phyloP scores from a whole-genome alignment of 1,139 yeast genomes.

The Casaregolazyma suthepensis region DNA sequence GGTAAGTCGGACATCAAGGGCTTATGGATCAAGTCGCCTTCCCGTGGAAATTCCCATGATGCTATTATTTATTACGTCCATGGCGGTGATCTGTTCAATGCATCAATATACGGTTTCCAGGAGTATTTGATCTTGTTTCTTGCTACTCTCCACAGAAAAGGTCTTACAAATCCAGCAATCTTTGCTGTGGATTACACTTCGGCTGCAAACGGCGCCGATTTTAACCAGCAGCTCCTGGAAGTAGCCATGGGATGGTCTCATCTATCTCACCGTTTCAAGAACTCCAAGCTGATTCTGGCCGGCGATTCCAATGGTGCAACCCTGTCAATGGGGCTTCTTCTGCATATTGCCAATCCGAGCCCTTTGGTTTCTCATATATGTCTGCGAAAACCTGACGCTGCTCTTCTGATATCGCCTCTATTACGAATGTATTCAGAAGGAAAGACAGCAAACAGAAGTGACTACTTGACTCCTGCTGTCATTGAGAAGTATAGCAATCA shows the following conservation, averaged over 20 bases:
- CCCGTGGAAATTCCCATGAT: conserved; percentile 30
- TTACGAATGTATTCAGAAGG: conserved; percentile 18
- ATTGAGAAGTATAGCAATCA: conserved; percentile 17
- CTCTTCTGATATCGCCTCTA: conserved; percentile 38
- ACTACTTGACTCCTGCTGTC: conserved; percentile 22
- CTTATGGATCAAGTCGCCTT: conserved; percentile 33
- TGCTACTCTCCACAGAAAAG: conserved; percentile 37
- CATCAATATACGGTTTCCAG: conserved; percentile 34
- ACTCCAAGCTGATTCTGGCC: conserved; percentile 29
- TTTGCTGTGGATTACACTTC: conserved; percentile 34
- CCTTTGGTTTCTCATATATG: conserved; percentile 16
- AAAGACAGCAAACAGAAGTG: conserved; percentile 18
- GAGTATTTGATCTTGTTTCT: conserved; percentile 37
- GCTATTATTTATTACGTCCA: conserved; percentile 36
- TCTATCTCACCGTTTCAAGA: conserved; percentile 21
- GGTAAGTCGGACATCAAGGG: conserved; percentile 23
- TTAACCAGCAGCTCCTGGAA: conserved; percentile 27
- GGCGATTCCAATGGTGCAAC: conserved; percentile 45
- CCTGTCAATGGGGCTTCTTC: conserved; percentile 33
- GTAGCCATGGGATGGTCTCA: conserved; percentile 31
- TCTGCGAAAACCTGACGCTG: conserved; percentile 23
- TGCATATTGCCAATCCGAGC: conserved; percentile 31
- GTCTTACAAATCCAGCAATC: conserved; percentile 41
- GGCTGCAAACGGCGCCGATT: conserved; percentile 18
- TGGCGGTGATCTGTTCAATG: conserved; percentile 31